Conservation (phyloP, 2,329 filamentous ascomycete species). For the Capronia epimyces region DNA sequence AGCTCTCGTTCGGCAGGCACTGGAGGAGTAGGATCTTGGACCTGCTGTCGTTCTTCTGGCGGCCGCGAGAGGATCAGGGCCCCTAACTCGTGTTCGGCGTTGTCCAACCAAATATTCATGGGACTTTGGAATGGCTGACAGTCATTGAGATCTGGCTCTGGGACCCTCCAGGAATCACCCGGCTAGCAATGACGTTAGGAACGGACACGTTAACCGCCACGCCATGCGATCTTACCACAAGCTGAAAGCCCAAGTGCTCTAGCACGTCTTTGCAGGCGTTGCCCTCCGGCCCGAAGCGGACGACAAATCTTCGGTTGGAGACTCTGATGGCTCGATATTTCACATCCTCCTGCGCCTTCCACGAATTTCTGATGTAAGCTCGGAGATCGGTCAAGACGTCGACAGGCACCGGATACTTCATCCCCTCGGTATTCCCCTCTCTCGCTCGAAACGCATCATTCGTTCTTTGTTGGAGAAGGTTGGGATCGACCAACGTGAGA, state of each 20-base stretch:
- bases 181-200: conserved; percentile 13
- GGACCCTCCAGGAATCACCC: conserved; percentile 42
- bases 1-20: conserved; percentile 20
- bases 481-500: conserved; percentile 50
- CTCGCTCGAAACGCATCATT: conserved; percentile 43
- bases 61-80: conserved; percentile 46
- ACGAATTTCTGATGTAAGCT: conserved; percentile 56
- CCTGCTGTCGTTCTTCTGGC: conserved; percentile 32
- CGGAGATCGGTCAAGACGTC: conserved; percentile 54
- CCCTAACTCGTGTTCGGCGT: conserved; percentile 55
- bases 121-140: conserved; percentile 39
- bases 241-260: conserved; percentile 53
- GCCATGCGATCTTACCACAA: conserved; percentile 36
- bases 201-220: not conserved
- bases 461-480: conserved; percentile 49
- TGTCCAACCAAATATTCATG: conserved; percentile 50
- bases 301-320: conserved; percentile 59
- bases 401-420: conserved; percentile 48
- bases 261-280: conserved; percentile 52
- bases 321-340: conserved; percentile 48
- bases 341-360: conserved; percentile 41
- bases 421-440: conserved; percentile 38
- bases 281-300: conserved; percentile 56
- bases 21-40: conserved; percentile 22
- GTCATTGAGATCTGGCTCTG: conserved; percentile 34